Percentiles rank a stretch among this genome's conserved stretches.
These are phyloP conservation scores for Yarrowia porcina DNA, from an alignment of 805 yeast species.

Conservation along the genomic window DNA sequence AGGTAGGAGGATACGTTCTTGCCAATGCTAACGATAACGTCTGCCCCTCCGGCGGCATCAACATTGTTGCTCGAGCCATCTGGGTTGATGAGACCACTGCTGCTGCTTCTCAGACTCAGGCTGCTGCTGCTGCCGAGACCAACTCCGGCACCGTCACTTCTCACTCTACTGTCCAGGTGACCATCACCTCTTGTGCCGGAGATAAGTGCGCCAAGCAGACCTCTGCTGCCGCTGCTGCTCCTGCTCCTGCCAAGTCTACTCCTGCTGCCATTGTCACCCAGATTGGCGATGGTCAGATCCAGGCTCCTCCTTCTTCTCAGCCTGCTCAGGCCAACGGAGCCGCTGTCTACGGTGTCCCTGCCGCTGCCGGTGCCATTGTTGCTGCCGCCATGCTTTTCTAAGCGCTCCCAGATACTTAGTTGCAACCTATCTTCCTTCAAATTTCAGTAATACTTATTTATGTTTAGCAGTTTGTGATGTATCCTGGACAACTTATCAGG, in stretches of 20 bases:
- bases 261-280: background rate
- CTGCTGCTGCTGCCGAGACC: background rate
- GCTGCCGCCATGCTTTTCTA: constrained; percentile 18
- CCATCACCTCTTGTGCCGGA: constrained; percentile 1
- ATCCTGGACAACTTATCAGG: too few relatives aligned
- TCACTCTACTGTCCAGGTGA: background rate
- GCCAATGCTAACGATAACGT: background rate
- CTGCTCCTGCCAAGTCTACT: background rate
- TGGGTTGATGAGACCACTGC: background rate
- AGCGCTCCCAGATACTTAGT: too few relatives aligned
- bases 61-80: background rate
- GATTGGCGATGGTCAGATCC: constrained; percentile 11
- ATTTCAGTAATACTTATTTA: too few relatives aligned
- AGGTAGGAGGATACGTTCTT: background rate
- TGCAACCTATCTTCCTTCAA: too few relatives aligned
- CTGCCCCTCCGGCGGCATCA: background rate
- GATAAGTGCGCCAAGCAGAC: constrained; percentile 1
- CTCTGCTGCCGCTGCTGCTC: background rate
- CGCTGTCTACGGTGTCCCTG: constrained; percentile 2
- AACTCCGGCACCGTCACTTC: background rate
- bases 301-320: background rate
- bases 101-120: background rate
- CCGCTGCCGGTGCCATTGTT: background rate
- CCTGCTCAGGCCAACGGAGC: constrained; percentile 14
- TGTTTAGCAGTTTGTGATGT: too few relatives aligned